Base-by-base conservation (phyloP, 306 rosid genomes). In the Cotoneaster glaucophyllus region DNA sequence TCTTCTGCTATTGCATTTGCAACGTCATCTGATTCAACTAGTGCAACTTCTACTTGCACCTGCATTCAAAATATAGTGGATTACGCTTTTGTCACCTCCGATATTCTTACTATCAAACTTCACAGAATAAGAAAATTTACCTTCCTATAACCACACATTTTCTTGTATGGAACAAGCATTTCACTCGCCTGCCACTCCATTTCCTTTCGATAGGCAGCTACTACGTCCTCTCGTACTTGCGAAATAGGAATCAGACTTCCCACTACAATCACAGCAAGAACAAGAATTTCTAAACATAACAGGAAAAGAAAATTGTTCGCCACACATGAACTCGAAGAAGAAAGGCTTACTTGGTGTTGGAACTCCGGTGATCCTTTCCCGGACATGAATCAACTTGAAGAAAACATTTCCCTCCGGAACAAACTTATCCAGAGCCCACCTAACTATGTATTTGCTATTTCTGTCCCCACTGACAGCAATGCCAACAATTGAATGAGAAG, bases 401-500 rank as follows among this genome's bases (percentile, higher is more conserved):
- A 64, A 28, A 54, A 79, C 78, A 80, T 67, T 79, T 77, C 92
- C 97, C 83, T 92, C 93, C 0, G 93, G 93, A 73, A 88, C 87
- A 85, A 92, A 90, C 85, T 90, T 90, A 34, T 90, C 91, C 21
- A 92, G 87, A 3, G 97, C 89, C 97, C 99, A 95, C 32, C 74
- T 87, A 37, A 92, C 86, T 10, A 92, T 85, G 84, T 82, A 78
- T 83, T 88, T 90, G 86, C 97, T 90, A 59, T 89, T 92, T 64
- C 79, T 90, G 78, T 73, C 84, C 67, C 99, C 99, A 77, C 84
- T 89, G 80, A 95, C 81, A 50, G 98, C 99, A 39, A 95, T 74
- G 66, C 96, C 98, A 67, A 95, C 91, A 74, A 43, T 73, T 1
- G 86, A 79, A 69, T 73, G 71, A 11, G 83, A 34, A 21, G 84